A percentile compares a stretch with the other conserved stretches of the same genome.
Conservation (phyloP, 208 protist species). For the Baffinella frigidus region DNA sequence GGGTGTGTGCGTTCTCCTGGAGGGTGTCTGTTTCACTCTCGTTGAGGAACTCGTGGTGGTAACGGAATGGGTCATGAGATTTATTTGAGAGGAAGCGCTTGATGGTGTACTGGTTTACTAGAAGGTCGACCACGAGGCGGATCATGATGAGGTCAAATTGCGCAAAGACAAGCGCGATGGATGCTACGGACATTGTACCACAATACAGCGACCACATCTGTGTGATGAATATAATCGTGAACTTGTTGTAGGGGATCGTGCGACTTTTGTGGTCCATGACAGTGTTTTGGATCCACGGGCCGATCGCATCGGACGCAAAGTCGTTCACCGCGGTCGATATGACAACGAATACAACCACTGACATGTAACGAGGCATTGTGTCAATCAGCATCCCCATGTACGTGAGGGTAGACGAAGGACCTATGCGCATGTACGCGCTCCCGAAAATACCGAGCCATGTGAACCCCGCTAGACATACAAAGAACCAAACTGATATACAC, state of each 20-base stretch:
- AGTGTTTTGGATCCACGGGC: constrained; percentile 29
- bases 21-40: too few species aligned
- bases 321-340: neutral
- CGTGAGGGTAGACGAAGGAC: neutral
- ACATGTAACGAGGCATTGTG: neutral
- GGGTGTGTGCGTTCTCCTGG: too few species aligned
- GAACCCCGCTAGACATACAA: neutral
- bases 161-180: neutral
- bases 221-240: neutral
- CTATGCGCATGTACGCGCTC: neutral
- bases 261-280: constrained; percentile 1
- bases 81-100: neutral
- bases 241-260: constrained; percentile 22
- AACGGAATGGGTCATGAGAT: too few species aligned
- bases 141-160: constrained; percentile 25
- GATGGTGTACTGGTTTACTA: constrained; percentile 15
- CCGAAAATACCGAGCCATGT: neutral
- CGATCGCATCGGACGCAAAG: neutral
- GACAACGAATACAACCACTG: neutral
- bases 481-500: neutral
- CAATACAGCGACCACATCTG: constrained; percentile 32
- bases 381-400: neutral
- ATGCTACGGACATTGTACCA: neutral
- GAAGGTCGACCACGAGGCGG: neutral
- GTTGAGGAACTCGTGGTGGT: too few species aligned